Conservation (phyloP, 2,329 filamentous ascomycete genomes). For the Didymella segeticola region DNA sequence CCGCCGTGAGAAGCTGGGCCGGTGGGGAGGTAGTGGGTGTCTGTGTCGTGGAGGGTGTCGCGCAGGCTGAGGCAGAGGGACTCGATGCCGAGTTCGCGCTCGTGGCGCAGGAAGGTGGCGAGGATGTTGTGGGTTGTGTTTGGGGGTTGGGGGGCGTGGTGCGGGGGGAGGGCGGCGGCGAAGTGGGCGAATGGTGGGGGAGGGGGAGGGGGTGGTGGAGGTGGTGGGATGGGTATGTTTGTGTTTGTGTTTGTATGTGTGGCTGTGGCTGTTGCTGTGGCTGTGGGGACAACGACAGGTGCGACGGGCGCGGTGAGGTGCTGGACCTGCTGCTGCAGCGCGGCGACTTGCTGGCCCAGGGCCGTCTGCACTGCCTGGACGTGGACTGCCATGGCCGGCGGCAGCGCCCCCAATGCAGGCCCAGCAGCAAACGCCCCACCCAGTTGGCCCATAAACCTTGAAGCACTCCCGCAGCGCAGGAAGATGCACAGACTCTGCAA, state of each 20-base stretch:
- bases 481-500: slow-evolving; percentile 48
- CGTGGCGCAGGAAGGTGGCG: slow-evolving; percentile 44
- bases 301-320: slow-evolving; percentile 12
- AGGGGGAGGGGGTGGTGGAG: slow-evolving; percentile 26
- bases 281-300: not conserved
- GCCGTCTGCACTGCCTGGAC: slow-evolving; percentile 35
- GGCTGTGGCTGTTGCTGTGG: not conserved
- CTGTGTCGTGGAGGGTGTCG: slow-evolving; percentile 24
- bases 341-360: slow-evolving; percentile 36
- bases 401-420: slow-evolving; percentile 11
- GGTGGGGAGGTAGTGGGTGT: not conserved
- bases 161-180: slow-evolving; percentile 8
- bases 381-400: slow-evolving; percentile 28
- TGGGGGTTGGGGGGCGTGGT: slow-evolving; percentile 7
- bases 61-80: slow-evolving; percentile 43
- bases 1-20: not conserved
- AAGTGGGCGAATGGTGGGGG: slow-evolving; percentile 26
- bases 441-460: slow-evolving; percentile 14
- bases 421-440: slow-evolving; percentile 12
- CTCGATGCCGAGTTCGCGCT: slow-evolving; percentile 47
- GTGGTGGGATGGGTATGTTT: slow-evolving; percentile 19
- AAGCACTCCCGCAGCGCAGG: slow-evolving; percentile 36
- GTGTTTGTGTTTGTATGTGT: not conserved
- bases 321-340: slow-evolving; percentile 37
- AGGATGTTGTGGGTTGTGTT: slow-evolving; percentile 17